Conservation (phyloP, 2,329 filamentous ascomycete genomes). For the Annulohypoxylon truncatum region DNA sequence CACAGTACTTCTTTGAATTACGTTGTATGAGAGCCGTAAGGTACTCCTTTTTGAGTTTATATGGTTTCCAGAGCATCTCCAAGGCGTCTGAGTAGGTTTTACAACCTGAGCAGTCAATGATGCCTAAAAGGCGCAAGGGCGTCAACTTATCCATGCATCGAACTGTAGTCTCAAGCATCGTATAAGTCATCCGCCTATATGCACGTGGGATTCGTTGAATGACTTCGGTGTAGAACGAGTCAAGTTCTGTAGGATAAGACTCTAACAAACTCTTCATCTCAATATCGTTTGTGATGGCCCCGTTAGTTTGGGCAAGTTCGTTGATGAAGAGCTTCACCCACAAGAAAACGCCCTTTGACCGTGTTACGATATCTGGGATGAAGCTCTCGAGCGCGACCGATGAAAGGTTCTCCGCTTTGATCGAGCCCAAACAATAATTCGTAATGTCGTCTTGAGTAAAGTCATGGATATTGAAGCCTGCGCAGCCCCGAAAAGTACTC, state of each 20-base stretch:
- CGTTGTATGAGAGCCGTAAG: not conserved
- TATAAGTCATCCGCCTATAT: not conserved
- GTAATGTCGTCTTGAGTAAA: not conserved
- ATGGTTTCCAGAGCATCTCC: not conserved
- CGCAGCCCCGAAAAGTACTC: not conserved
- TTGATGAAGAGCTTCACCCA: slow-evolving; percentile 33
- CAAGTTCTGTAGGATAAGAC: not conserved
- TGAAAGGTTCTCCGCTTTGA: not conserved
- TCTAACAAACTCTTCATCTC: not conserved
- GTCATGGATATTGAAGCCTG: slow-evolving; percentile 1
- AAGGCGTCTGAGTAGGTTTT: slow-evolving; percentile 1
- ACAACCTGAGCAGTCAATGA: slow-evolving; percentile 9
- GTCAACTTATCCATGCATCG: not conserved
- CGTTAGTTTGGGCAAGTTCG: slow-evolving; percentile 3
- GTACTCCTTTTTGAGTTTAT: not conserved
- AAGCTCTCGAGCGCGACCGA: not conserved
- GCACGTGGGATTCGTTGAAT: slow-evolving; percentile 4
- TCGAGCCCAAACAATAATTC: slow-evolving; percentile 5
- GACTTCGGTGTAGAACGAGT: not conserved
- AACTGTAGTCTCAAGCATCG: not conserved
- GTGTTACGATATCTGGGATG: slow-evolving; percentile 16
- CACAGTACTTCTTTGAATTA: slow-evolving; percentile 15
- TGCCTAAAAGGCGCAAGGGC: not conserved
- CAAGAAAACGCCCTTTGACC: slow-evolving; percentile 27
- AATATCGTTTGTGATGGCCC: not conserved